Percentiles rank a stretch among this genome's conserved stretches.
These are phyloP conservation scores for Leishmania aethiopica DNA, from an alignment of 208 protist species.

Conservation along the genomic window DNA sequence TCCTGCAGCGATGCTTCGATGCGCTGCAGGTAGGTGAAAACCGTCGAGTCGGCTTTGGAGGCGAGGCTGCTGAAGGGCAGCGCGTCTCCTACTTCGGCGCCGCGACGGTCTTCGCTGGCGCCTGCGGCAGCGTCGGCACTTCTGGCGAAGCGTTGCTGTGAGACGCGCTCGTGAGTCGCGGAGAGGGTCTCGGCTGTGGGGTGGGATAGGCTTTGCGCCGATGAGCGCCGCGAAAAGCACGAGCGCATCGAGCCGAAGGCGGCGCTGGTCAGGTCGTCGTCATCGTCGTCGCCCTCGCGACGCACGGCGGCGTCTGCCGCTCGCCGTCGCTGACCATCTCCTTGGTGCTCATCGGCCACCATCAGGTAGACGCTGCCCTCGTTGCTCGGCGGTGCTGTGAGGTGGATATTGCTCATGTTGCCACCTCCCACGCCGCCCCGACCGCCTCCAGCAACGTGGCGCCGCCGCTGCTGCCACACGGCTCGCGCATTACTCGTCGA, in stretches of 20 bases:
- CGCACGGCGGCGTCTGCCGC: not conserved
- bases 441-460: not conserved
- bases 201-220: not conserved
- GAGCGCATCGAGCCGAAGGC: conserved; percentile 30
- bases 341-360: not conserved
- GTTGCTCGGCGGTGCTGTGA: conserved; percentile 5
- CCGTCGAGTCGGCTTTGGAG: conserved; percentile 12
- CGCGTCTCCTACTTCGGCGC: not conserved
- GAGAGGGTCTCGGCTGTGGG: not conserved
- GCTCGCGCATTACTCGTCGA: conserved; percentile 8
- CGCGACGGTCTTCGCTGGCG: not conserved
- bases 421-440: not conserved
- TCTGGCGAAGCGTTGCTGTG: not conserved
- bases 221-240: conserved; percentile 9
- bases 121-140: not conserved
- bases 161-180: not conserved
- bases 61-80: conserved; percentile 11
- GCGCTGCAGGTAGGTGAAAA: conserved; percentile 24
- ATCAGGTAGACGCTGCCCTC: conserved; percentile 13
- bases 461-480: conserved; percentile 24
- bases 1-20: conserved; percentile 25
- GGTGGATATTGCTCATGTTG: not conserved
- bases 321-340: not conserved
- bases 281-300: not conserved
- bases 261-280: conserved; percentile 6